Evolutionary conservation across 2,329 filamentous ascomycete species (phyloP).

Genomic region (Botrytis squamosa): DNA sequence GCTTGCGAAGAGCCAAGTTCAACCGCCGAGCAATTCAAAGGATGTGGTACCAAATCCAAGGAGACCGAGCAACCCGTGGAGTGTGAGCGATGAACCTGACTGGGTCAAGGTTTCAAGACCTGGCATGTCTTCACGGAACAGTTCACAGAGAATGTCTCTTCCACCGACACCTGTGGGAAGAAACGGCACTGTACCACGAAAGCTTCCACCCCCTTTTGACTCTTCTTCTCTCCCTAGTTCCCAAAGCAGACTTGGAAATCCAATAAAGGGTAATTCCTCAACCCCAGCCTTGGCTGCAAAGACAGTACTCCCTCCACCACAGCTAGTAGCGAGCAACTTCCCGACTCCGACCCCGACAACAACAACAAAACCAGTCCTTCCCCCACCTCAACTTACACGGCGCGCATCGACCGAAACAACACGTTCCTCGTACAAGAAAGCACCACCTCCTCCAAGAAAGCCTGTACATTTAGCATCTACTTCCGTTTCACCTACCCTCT

Average conservation of each 20-base stretch:
- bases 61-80: constrained; percentile 80
- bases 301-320: constrained; percentile 24
- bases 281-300: constrained; percentile 17
- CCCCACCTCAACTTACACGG: constrained; percentile 27
- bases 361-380: constrained; percentile 21
- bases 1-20: constrained; percentile 62
- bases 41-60: constrained; percentile 68
- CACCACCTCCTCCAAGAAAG: constrained; percentile 37
- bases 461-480: constrained; percentile 37
- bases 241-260: constrained; percentile 13
- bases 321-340: constrained; percentile 22
- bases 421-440: constrained; percentile 35
- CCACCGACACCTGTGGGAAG: constrained; percentile 25
- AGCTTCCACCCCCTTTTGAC: constrained; percentile 37
- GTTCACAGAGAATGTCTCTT: constrained; percentile 19
- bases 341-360: constrained; percentile 17
- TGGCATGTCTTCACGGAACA: constrained; percentile 35
- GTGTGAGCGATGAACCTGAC: constrained; percentile 70
- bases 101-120: constrained; percentile 66
- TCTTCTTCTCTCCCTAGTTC: constrained; percentile 21
- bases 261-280: constrained; percentile 19
- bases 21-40: constrained; percentile 61
- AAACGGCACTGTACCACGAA: constrained; percentile 29
- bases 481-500: constrained; percentile 24
- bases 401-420: constrained; percentile 34